Evolutionary conservation across 345 rosid species (phyloP), one percentile per base, ranked within the genome.

Genomic region (Combretum micranthum): DNA sequence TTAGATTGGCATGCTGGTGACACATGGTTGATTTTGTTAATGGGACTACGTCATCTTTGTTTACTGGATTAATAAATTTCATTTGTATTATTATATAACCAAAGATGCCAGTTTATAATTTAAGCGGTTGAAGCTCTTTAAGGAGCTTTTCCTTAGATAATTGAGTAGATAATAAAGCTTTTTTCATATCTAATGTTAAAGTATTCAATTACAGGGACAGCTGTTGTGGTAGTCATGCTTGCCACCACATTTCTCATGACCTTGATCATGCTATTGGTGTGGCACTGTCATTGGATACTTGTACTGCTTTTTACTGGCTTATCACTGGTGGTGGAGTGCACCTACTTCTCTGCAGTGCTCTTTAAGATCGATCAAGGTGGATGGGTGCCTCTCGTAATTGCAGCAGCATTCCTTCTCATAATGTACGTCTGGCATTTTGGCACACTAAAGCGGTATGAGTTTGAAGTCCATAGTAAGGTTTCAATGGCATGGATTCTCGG

Each of bases 321-420:
- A 26, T 66, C 58, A 18, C 60, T 74, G 21, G 39, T 66, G 19
- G 72, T 63, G 12, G 69, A 74, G 53, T 63, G 72, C 52, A 70
- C 75, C 20, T 74, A 74, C 69, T 66, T 66, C 64, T 70, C 54
- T 0, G 60, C 78, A 0, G 47, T 70, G 45, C 55, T 74, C 25
- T 70, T 74, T 61, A 74, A 74, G 66, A 46, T 74, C 37, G 21
- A 74, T 48, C 66, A 55, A 63, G 78, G 75, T 2, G 75, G 78
- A 11, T 74, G 75, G 75, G 72, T 70, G 53, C 69, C 78, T 21
- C 67, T 66, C 14, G 72, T 26, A 18, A 62, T 70, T 10, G 69
- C 75, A 8, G 61, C 61, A 4, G 57, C 21, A 20, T 59, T 66
- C 42, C 62, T 66, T 9, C 43, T 63, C 46, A 51, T 61, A 53